Conservation (phyloP, 805 yeast genomes). For the Komagataella populi region DNA sequence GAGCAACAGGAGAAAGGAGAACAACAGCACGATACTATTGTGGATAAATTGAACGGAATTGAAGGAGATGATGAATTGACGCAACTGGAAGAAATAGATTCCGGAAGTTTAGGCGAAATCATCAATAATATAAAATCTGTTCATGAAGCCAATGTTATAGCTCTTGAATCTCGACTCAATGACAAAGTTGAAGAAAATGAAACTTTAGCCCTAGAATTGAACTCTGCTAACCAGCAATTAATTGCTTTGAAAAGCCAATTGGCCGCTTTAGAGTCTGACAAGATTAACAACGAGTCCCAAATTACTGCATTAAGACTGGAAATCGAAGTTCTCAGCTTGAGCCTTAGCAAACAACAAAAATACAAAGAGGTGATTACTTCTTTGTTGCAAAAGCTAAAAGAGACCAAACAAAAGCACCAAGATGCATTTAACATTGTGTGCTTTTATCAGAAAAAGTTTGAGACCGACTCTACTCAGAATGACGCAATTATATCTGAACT, state of each 20-base stretch:
- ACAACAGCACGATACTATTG: conserved; percentile 5
- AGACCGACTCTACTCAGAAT: not conserved
- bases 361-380: not conserved
- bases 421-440: not conserved
- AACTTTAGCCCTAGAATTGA: not conserved
- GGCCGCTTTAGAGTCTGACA: not conserved
- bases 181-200: not conserved
- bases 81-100: not conserved
- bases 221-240: not conserved
- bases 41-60: not conserved
- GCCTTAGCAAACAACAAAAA: not conserved
- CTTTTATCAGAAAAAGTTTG: not conserved
- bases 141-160: not conserved
- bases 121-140: not conserved
- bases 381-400: not conserved
- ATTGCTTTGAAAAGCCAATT: not conserved
- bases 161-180: not conserved
- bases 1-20: conserved; percentile 5
- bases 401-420: not conserved
- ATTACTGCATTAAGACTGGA: not conserved
- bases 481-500: not conserved
- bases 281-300: not conserved
- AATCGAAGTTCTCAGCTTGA: not conserved
- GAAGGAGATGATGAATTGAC: not conserved
- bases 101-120: conserved; percentile 2